These are phyloP conservation scores for Pichia manshurica DNA, from an alignment of 805 yeast genomes.

Conservation along the genomic window DNA sequence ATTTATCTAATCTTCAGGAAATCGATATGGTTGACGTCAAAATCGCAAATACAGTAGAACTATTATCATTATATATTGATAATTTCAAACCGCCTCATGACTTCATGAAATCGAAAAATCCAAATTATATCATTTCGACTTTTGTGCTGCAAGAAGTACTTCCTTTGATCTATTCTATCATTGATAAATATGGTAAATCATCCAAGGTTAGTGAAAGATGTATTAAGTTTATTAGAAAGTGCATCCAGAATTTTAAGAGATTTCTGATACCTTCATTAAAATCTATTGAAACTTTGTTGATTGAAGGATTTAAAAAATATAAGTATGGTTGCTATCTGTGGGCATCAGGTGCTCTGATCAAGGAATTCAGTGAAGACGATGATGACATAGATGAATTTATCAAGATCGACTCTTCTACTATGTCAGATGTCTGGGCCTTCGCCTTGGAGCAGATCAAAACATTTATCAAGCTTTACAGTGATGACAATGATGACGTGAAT, in stretches of 20 bases:
- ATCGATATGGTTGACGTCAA: slow-evolving; percentile 36
- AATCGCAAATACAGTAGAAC: slow-evolving; percentile 71
- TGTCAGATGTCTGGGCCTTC: slow-evolving; percentile 55
- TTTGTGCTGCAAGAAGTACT: slow-evolving; percentile 49
- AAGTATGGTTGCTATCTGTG: slow-evolving; percentile 80
- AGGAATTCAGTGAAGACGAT: slow-evolving; percentile 58
- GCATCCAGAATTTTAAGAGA: slow-evolving; percentile 56
- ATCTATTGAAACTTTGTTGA: slow-evolving; percentile 59
- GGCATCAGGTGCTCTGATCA: slow-evolving; percentile 79
- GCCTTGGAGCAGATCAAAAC: slow-evolving; percentile 58
- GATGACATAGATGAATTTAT: slow-evolving; percentile 18
- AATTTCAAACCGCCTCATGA: slow-evolving; percentile 49
- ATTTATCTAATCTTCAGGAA: slow-evolving; percentile 14
- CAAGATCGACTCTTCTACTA: slow-evolving; percentile 14
- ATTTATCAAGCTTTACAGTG: slow-evolving; percentile 41
- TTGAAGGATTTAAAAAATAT: slow-evolving; percentile 62
- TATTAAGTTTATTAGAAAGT: slow-evolving; percentile 59
- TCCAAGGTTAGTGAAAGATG: slow-evolving; percentile 67
- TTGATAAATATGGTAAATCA: slow-evolving; percentile 52
- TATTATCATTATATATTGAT: slow-evolving; percentile 54
- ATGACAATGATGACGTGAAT: slow-evolving; percentile 23
- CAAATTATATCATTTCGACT: slow-evolving; percentile 33
- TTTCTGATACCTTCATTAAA: slow-evolving; percentile 55
- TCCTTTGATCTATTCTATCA: slow-evolving; percentile 48
- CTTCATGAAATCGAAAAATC: slow-evolving; percentile 6